Percentiles rank a stretch among this genome's conserved stretches.
phyloP scores from a whole-genome alignment of 2,329 filamentous ascomycete genomes.

The Gnomoniopsis sp. region DNA sequence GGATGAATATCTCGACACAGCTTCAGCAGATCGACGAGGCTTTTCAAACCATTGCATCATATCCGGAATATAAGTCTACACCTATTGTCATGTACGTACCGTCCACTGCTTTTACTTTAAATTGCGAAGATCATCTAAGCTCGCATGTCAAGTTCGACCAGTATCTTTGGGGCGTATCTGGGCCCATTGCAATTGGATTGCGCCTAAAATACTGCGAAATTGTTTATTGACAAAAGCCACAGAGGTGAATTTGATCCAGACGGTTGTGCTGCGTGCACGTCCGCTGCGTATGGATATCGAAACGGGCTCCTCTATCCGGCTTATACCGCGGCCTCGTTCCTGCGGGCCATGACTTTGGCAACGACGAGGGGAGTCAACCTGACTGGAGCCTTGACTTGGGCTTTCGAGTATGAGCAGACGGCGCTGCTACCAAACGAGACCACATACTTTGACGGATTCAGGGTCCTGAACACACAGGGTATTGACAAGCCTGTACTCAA shows the following conservation, averaged over 20 bases:
- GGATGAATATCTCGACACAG: slow-evolving; percentile 8
- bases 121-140: no score
- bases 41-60: neutral
- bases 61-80: neutral
- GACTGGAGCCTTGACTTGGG: slow-evolving; percentile 2
- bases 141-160: no score
- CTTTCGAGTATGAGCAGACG: slow-evolving; percentile 8
- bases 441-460: slow-evolving; percentile 2
- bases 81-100: slow-evolving; percentile 10
- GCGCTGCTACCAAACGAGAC: slow-evolving; percentile 2
- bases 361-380: slow-evolving; percentile 1
- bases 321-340: slow-evolving; percentile 4
- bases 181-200: no score
- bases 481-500: slow-evolving; percentile 8
- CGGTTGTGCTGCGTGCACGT: slow-evolving; percentile 8
- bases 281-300: slow-evolving; percentile 2
- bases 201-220: no score
- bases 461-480: slow-evolving; percentile 5
- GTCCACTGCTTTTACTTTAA: no score
- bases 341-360: neutral
- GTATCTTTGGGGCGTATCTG: no score
- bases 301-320: slow-evolving; percentile 6
- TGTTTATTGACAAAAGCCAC: no score
- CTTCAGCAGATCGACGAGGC: slow-evolving; percentile 4
- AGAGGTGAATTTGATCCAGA: slow-evolving; percentile 9